Evolutionary conservation across 192 early-diverging fungal species (phyloP).

Genomic region (Podila verticillata): DNA sequence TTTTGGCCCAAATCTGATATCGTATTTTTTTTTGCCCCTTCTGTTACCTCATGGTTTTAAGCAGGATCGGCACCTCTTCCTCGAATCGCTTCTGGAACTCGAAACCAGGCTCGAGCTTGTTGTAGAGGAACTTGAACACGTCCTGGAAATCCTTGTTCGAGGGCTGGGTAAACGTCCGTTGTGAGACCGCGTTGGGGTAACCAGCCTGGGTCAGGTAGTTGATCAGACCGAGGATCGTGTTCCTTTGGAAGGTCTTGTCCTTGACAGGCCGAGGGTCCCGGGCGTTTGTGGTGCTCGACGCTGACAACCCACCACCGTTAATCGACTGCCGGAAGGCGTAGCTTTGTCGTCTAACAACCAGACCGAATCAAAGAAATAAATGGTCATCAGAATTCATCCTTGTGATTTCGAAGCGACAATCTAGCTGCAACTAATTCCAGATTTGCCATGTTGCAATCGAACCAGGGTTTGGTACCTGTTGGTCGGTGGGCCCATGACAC

Average conservation of each 20-base stretch:
- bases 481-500: constrained; percentile 39
- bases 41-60: constrained; percentile 63
- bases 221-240: constrained; percentile 61
- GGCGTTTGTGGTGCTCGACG: neutral
- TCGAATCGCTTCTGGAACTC: constrained; percentile 71
- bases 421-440: neutral
- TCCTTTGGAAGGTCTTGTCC: constrained; percentile 55
- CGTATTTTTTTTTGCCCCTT: neutral
- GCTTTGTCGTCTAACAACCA: neutral
- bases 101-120: constrained; percentile 66
- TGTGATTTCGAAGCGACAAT: neutral
- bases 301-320: constrained; percentile 6
- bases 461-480: constrained; percentile 3
- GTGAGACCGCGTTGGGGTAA: constrained; percentile 54
- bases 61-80: constrained; percentile 71
- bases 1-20: neutral
- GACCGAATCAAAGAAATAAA: neutral
- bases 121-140: constrained; percentile 81
- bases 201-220: constrained; percentile 65
- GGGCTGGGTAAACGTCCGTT: constrained; percentile 59
- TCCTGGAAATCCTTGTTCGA: constrained; percentile 71
- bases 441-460: neutral
- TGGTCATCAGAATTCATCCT: neutral
- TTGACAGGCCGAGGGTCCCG: constrained; percentile 53
- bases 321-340: constrained; percentile 33